Evolutionary conservation across 2,329 filamentous ascomycete species (phyloP).

Genomic region (Colletotrichum liaoningense): DNA sequence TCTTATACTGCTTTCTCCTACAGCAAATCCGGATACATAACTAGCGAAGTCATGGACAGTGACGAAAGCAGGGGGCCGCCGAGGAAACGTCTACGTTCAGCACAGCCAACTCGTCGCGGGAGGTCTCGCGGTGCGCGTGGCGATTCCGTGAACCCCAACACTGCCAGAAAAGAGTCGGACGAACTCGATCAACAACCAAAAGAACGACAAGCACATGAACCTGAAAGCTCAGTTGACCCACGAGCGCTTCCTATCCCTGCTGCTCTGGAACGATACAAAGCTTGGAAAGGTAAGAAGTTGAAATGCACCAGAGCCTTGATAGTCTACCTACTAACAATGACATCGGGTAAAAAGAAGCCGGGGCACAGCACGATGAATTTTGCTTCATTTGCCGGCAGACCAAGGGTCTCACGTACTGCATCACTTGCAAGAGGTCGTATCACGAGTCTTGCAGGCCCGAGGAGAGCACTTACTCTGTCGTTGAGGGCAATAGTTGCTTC

Average conservation of each 20-base stretch:
- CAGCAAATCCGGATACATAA: background rate
- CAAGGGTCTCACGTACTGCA: background rate
- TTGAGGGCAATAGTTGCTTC: background rate
- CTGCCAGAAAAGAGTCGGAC: too few relatives aligned
- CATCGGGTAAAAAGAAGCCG: background rate
- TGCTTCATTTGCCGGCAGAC: background rate
- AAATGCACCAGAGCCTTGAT: too few relatives aligned
- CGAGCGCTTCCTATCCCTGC: background rate
- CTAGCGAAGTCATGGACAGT: background rate
- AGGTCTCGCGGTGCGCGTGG: background rate
- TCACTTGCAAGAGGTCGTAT: background rate
- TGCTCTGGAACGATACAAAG: background rate
- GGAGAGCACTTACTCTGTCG: background rate
- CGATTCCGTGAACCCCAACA: background rate
- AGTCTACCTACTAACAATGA: background rate
- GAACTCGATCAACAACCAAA: background rate
- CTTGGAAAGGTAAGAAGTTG: background rate
- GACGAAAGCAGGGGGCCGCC: background rate
- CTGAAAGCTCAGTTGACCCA: background rate
- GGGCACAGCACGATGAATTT: background rate
- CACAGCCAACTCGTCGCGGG: background rate
- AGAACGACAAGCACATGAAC: background rate
- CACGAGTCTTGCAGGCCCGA: background rate
- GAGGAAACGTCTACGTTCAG: background rate
- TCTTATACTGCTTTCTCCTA: background rate